A percentile compares a stretch with the other conserved stretches of the same genome.
Conservation (phyloP, 2,329 filamentous ascomycete species). For the Trichoderma atrobrunneum region DNA sequence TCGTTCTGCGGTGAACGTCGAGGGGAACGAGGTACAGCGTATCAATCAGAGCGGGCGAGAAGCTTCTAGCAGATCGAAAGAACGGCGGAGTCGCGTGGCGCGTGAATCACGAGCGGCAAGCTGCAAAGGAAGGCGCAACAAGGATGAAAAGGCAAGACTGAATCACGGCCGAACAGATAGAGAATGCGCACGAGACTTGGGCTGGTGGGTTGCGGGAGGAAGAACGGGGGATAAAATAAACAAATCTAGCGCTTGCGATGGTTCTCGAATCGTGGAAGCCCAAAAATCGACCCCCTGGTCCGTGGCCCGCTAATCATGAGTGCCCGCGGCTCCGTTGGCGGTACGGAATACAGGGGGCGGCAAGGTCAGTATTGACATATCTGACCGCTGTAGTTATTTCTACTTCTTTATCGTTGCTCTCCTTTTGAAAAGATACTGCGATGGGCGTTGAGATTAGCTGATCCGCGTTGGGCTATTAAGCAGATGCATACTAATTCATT, state of each 20-base stretch:
- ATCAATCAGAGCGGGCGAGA: neutral
- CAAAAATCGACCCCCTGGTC: constrained; percentile 2
- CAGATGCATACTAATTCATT: neutral
- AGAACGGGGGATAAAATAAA: constrained; percentile 14
- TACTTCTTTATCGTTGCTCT: neutral
- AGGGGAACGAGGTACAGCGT: neutral
- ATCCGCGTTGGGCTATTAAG: neutral
- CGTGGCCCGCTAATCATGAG: constrained; percentile 10
- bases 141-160: neutral
- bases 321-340: neutral
- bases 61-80: constrained; percentile 4
- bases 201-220: constrained; percentile 3
- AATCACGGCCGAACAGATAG: neutral
- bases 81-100: constrained; percentile 16
- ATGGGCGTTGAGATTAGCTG: neutral
- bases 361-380: neutral
- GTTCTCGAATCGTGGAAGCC: constrained; percentile 6
- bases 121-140: constrained; percentile 13
- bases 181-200: constrained; percentile 5
- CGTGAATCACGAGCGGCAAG: constrained; percentile 13
- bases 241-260: constrained; percentile 5
- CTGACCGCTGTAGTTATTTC: neutral
- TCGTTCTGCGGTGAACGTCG: neutral
- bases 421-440: neutral
- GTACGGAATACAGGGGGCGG: neutral